These are phyloP conservation scores for Jatropha multifida DNA, from an alignment of 441 rosid species.

Conservation along the genomic window DNA sequence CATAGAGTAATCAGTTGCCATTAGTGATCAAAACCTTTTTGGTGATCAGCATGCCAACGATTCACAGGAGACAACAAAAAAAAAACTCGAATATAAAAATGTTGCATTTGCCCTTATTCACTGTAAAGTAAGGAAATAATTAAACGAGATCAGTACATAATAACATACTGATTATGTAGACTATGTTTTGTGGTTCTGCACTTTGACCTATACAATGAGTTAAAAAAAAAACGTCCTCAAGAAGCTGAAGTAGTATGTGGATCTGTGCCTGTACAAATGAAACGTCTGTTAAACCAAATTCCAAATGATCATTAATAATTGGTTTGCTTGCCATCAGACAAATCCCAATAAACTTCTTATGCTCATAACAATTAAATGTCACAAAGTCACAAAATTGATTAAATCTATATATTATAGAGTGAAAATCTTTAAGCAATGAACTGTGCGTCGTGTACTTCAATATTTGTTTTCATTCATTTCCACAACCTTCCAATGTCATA, in stretches of 20 bases:
- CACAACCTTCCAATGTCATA: neutral
- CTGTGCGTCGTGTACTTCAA: neutral
- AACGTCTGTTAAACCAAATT: neutral
- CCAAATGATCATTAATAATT: neutral
- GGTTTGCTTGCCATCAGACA: neutral
- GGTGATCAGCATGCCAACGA: neutral
- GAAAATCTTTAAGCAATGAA: neutral
- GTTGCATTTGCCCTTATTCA: neutral
- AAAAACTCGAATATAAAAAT: neutral
- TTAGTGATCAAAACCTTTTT: neutral
- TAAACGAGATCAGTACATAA: neutral
- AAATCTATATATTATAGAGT: neutral
- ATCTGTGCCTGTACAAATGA: neutral
- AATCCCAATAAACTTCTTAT: neutral
- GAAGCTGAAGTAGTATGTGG: neutral
- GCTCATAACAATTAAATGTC: neutral
- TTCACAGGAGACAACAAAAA: neutral
- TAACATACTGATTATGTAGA: slow-evolving; percentile 35
- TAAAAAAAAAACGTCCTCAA: neutral
- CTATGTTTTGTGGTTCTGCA: neutral
- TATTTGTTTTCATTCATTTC: too few species aligned
- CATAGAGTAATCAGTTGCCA: neutral
- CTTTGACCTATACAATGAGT: slow-evolving; percentile 18
- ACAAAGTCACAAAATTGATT: neutral
- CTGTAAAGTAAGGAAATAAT: neutral